Base-by-base conservation (phyloP, 768 basidiomycete species). In the Kwoniella botswanensis region DNA sequence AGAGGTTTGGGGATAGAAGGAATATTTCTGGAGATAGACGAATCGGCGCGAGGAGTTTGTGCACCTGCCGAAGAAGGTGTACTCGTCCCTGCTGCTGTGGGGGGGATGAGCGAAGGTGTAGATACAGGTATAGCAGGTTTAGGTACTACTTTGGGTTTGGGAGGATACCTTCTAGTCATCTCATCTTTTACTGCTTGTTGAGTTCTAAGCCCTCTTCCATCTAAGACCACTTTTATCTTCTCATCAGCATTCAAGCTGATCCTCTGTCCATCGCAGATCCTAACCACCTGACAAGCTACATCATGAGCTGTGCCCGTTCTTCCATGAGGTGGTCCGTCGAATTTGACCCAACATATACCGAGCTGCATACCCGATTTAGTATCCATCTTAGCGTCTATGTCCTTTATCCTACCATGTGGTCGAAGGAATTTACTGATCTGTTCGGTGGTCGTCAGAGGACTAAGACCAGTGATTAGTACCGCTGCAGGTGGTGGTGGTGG, bases 341-440 rank as follows among this genome's bases (percentile, higher is more conserved):
- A 98, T 73, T 88, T 88, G 72, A 98, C 87, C 78, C 88, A 89
- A 53, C 93, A 88, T 53, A 98, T 88, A 2, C 95, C 94, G 1
- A 97, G 87, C 1, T 90, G 88, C 60, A 88, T 90, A 3, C 94
- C 94, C n/a, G 89, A 93, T 62, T 87, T 86, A 67, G 87, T 87
- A 84, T 96, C 92, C 69, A 91, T 88, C 76, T 93, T 91, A 12
- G 90, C 87, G 68, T 94, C 92, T 68, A 93, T 89, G 3, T 89
- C 87, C 6, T 85, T 67, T 67, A 94, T 85, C 17, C 85, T 79
- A 1, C 93, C 94, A 77, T 91, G 86, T 10, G 84, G 71, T 5
- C 86, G 79, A 78, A 96, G 90, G 77, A 91, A 88, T 3, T 88
- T 86, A 24, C 89, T 87, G 64, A 97, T 88, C 50, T 88, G 85